phyloP scores from a whole-genome alignment of 179 eudicot genomes.

The Beta macrorhiza region DNA sequence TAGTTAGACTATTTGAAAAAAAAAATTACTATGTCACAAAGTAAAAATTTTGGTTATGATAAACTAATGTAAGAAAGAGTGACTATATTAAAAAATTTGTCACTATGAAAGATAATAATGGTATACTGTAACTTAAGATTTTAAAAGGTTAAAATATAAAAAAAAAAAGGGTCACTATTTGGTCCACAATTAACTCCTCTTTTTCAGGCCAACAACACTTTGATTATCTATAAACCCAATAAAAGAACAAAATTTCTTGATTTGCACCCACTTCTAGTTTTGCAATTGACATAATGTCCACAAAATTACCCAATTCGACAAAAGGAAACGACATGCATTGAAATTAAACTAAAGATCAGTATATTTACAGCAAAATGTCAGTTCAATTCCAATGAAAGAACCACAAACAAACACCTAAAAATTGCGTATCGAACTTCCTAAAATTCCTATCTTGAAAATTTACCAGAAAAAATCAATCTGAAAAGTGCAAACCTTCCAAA shows the following conservation, averaged over 20 bases:
- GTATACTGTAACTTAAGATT: no score
- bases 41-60: no score
- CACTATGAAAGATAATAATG: no score
- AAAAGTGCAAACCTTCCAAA: background rate
- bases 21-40: no score
- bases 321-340: constrained; percentile 14
- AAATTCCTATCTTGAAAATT: background rate
- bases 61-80: no score
- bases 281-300: background rate
- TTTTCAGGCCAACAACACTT: background rate
- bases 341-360: background rate
- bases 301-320: constrained; percentile 8
- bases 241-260: background rate
- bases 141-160: no score
- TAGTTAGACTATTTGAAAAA: no score
- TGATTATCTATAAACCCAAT: background rate
- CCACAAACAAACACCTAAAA: background rate
- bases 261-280: background rate
- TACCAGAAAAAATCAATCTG: background rate
- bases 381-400: background rate
- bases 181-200: no score
- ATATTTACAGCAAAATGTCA: background rate
- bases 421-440: background rate
- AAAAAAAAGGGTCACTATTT: no score
- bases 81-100: no score